Percentiles rank a stretch among this genome's conserved stretches.
Evolutionary conservation across 805 yeast genomes (phyloP).

Genomic region (Barnettozyma vustinii): DNA sequence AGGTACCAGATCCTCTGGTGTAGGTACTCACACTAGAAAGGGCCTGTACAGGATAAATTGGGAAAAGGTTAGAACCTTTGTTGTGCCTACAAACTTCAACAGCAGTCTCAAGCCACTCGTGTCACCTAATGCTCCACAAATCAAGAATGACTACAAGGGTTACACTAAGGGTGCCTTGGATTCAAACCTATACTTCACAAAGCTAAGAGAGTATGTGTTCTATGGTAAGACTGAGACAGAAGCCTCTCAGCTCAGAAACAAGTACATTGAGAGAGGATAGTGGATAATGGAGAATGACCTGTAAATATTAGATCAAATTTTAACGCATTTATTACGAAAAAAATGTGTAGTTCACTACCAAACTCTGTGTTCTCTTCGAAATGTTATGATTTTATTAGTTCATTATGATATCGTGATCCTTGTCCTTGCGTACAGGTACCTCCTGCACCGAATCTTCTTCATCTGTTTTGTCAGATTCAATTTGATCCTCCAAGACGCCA

Average conservation of each 20-base stretch:
- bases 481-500: conserved; percentile 8
- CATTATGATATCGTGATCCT: conserved; percentile 24
- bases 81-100: conserved; percentile 55
- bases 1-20: conserved; percentile 94
- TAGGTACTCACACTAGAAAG: conserved; percentile 69
- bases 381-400: not conserved
- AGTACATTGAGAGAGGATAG: conserved; percentile 29
- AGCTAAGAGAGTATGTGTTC: conserved; percentile 70
- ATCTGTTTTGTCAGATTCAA: conserved; percentile 12
- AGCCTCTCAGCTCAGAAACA: conserved; percentile 20
- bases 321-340: conserved; percentile 2
- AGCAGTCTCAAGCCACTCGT: conserved; percentile 66
- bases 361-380: not conserved
- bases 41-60: conserved; percentile 80
- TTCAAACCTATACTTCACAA: conserved; percentile 64
- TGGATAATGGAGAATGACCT: not conserved
- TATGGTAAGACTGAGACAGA: conserved; percentile 52
- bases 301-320: conserved; percentile 10
- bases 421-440: conserved; percentile 14
- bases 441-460: conserved; percentile 6
- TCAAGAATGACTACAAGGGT: conserved; percentile 64
- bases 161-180: conserved; percentile 68
- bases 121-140: conserved; percentile 64
- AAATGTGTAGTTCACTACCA: not conserved
- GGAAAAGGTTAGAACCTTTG: conserved; percentile 85